phyloP scores from a whole-genome alignment of 2,329 filamentous ascomycete species.

The Thielaviopsis euricoi region DNA sequence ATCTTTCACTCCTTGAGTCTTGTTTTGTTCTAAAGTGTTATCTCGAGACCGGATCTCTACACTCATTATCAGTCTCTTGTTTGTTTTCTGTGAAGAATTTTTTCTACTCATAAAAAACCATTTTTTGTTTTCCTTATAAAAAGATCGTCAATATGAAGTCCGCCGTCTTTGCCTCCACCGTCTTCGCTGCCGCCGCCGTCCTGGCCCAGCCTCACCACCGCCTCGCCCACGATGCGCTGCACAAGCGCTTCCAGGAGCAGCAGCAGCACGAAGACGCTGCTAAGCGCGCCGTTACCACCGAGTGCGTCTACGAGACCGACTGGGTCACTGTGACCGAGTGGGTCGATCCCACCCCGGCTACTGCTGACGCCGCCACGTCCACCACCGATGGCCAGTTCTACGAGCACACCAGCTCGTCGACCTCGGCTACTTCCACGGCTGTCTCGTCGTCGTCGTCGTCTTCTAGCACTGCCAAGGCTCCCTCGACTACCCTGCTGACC shows the following conservation, averaged over 20 bases:
- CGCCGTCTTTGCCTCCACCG: slow-evolving; percentile 23
- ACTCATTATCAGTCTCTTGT: slow-evolving; percentile 3
- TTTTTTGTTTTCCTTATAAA: slow-evolving; percentile 12
- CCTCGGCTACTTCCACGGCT: too few species aligned
- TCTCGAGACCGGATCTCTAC: slow-evolving; percentile 12
- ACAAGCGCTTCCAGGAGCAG: slow-evolving; percentile 15
- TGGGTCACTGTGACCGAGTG: slow-evolving; percentile 33
- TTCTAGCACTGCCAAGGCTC: not conserved
- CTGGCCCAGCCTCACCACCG: slow-evolving; percentile 33
- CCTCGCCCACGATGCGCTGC: slow-evolving; percentile 21
- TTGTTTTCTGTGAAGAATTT: slow-evolving; percentile 6
- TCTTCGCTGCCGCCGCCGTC: slow-evolving; percentile 25
- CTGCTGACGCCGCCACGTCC: slow-evolving; percentile 12
- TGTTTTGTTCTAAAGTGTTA: too few species aligned
- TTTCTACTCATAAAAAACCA: not conserved
- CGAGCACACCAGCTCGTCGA: not conserved
- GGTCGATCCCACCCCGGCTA: slow-evolving; percentile 18
- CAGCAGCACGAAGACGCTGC: not conserved
- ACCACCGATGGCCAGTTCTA: slow-evolving; percentile 18
- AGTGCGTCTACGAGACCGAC: slow-evolving; percentile 20
- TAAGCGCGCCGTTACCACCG: slow-evolving; percentile 15
- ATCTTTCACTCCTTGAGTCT: slow-evolving; percentile 6
- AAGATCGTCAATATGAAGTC: slow-evolving; percentile 26
- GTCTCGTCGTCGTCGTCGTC: slow-evolving; percentile 4
- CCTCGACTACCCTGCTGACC: not conserved